phyloP scores from a whole-genome alignment of 164 flowering plant species.

The Chloranthus sessilifolius region DNA sequence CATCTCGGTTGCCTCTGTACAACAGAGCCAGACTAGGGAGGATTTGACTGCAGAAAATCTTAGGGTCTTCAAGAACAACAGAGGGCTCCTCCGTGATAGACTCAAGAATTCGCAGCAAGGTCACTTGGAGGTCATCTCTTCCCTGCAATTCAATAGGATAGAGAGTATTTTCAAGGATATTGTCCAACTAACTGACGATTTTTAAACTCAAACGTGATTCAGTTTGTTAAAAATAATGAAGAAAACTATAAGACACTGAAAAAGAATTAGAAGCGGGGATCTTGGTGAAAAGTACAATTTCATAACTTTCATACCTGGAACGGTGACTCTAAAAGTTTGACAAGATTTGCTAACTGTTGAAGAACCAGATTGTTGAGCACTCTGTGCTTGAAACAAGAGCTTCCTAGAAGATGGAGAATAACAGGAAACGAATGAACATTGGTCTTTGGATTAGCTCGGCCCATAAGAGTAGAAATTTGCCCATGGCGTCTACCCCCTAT shows the following conservation, averaged over 20 bases:
- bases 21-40: slow-evolving; percentile 75
- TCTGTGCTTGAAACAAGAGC: slow-evolving; percentile 62
- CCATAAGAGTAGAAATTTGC: slow-evolving; percentile 35
- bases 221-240: too few species aligned
- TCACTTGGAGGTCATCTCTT: slow-evolving; percentile 91
- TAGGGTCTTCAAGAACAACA: slow-evolving; percentile 42
- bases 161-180: too few species aligned
- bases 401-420: slow-evolving; percentile 84
- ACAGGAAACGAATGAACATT: slow-evolving; percentile 76
- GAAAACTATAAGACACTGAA: too few species aligned
- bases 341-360: slow-evolving; percentile 70
- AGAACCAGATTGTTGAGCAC: slow-evolving; percentile 58
- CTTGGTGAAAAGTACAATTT: background rate
- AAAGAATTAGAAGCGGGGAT: too few species aligned
- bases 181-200: too few species aligned
- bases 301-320: slow-evolving; percentile 65
- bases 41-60: slow-evolving; percentile 45
- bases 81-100: slow-evolving; percentile 68
- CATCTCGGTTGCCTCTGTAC: slow-evolving; percentile 94
- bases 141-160: slow-evolving; percentile 80
- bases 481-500: slow-evolving; percentile 82
- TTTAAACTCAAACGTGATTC: too few species aligned
- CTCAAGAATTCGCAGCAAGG: slow-evolving; percentile 77
- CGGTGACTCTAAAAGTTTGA: slow-evolving; percentile 64
- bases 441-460: slow-evolving; percentile 57